These are phyloP conservation scores for Lyophyllum semitale DNA, from an alignment of 768 basidiomycete genomes.

Conservation along the genomic window DNA sequence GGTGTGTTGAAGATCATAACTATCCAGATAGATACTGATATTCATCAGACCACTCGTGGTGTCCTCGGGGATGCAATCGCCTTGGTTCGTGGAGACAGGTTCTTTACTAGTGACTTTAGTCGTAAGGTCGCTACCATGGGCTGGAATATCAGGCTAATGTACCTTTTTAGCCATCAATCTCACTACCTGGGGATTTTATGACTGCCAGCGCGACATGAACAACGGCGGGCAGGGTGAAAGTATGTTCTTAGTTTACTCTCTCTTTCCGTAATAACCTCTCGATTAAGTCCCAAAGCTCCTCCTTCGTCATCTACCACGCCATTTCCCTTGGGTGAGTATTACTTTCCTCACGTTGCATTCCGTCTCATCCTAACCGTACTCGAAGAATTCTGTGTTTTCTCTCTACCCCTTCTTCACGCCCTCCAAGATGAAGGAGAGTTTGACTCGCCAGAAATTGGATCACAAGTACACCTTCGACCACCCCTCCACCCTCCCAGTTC, in stretches of 20 bases:
- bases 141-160: background rate
- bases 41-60: slow-evolving; percentile 42
- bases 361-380: background rate
- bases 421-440: slow-evolving; percentile 28
- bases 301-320: slow-evolving; percentile 20
- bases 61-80: slow-evolving; percentile 55
- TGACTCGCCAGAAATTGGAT: slow-evolving; percentile 39
- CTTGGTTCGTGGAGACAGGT: slow-evolving; percentile 53
- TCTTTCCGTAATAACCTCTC: background rate
- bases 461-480: slow-evolving; percentile 43
- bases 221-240: slow-evolving; percentile 25
- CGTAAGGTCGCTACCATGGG: slow-evolving; percentile 27
- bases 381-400: slow-evolving; percentile 17
- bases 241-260: background rate
- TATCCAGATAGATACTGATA: background rate
- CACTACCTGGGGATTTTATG: slow-evolving; percentile 55
- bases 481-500: slow-evolving; percentile 29
- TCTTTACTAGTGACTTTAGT: slow-evolving; percentile 52
- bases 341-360: background rate
- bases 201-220: slow-evolving; percentile 42
- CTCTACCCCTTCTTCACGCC: slow-evolving; percentile 48
- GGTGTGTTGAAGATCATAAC: slow-evolving; percentile 6
- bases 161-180: slow-evolving; percentile 38
- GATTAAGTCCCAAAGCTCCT: slow-evolving; percentile 20
- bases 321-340: slow-evolving; percentile 17